Evolutionary conservation across 2,329 filamentous ascomycete genomes (phyloP).

Genomic region (Dothideomycetes sp.): DNA sequence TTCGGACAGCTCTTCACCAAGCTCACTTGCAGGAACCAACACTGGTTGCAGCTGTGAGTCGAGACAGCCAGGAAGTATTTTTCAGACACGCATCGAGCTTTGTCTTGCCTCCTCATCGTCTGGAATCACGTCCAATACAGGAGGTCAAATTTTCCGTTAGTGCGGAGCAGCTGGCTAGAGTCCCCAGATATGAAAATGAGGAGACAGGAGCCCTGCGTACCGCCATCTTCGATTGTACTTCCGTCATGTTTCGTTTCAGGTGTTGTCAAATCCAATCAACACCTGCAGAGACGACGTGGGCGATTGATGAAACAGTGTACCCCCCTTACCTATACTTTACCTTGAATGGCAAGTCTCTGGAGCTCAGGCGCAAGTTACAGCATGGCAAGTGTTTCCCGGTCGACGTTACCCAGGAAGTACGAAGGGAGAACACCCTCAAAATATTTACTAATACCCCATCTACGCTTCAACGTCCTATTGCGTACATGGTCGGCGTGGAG

Average conservation of each 20-base stretch:
- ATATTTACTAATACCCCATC: slow-evolving; percentile 36
- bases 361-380: slow-evolving; percentile 57
- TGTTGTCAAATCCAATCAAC: slow-evolving; percentile 40
- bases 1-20: slow-evolving; percentile 45
- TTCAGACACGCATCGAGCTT: slow-evolving; percentile 2
- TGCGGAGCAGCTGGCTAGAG: slow-evolving; percentile 21
- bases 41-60: slow-evolving; percentile 16
- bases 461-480: slow-evolving; percentile 24
- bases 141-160: slow-evolving; percentile 38
- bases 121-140: slow-evolving; percentile 23
- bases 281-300: slow-evolving; percentile 46
- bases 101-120: neutral
- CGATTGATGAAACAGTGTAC: slow-evolving; percentile 55
- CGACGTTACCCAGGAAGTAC: slow-evolving; percentile 56
- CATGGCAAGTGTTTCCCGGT: slow-evolving; percentile 65
- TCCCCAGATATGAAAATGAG: slow-evolving; percentile 22
- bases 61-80: neutral
- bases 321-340: slow-evolving; percentile 57
- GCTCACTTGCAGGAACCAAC: slow-evolving; percentile 44
- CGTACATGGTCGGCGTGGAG: slow-evolving; percentile 62
- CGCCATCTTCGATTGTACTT: slow-evolving; percentile 37
- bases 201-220: slow-evolving; percentile 18
- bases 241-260: slow-evolving; percentile 56
- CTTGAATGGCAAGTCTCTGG: slow-evolving; percentile 47
- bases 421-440: slow-evolving; percentile 45